A percentile compares a stretch with the other conserved stretches of the same genome.
Evolutionary conservation across 1,284 basidiomycete genomes (phyloP).

Genomic region (Cryptococcus hybrid): DNA sequence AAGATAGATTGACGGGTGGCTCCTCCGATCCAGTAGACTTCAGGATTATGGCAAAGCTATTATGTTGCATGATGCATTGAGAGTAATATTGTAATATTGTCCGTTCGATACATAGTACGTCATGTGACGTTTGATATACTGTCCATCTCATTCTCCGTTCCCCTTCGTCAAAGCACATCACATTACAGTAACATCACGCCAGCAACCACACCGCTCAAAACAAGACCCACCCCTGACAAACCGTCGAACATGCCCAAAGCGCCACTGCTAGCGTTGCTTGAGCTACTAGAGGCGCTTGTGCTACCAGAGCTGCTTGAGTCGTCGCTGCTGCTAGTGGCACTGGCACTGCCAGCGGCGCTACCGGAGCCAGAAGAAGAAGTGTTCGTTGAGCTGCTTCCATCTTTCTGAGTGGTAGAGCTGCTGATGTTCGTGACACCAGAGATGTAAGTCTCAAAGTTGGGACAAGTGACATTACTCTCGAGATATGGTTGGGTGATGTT

Average conservation of each 20-base stretch:
- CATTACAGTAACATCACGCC: neutral
- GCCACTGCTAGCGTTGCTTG: neutral
- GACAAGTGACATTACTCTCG: constrained; percentile 50
- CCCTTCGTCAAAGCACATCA: too few relatives aligned
- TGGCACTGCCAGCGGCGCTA: neutral
- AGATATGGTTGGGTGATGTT: constrained; percentile 52
- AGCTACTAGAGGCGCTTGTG: neutral
- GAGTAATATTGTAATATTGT: too few relatives aligned
- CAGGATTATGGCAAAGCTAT: too few relatives aligned
- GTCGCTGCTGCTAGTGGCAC: neutral
- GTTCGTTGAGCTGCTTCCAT: neutral
- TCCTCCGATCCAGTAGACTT: too few relatives aligned
- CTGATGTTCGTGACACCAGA: neutral
- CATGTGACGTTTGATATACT: too few relatives aligned
- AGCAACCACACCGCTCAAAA: neutral
- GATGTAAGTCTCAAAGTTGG: constrained; percentile 29
- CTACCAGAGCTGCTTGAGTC: neutral
- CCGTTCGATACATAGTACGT: too few relatives aligned
- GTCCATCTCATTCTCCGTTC: too few relatives aligned
- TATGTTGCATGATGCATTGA: too few relatives aligned
- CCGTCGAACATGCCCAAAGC: neutral
- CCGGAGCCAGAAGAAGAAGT: neutral
- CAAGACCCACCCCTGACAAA: neutral
- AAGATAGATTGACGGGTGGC: too few relatives aligned
- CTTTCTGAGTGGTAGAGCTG: neutral